Evolutionary conservation across 179 eudicot genomes (phyloP), one percentile per base, ranked within the genome.

Genomic region (Camellia oleifera): DNA sequence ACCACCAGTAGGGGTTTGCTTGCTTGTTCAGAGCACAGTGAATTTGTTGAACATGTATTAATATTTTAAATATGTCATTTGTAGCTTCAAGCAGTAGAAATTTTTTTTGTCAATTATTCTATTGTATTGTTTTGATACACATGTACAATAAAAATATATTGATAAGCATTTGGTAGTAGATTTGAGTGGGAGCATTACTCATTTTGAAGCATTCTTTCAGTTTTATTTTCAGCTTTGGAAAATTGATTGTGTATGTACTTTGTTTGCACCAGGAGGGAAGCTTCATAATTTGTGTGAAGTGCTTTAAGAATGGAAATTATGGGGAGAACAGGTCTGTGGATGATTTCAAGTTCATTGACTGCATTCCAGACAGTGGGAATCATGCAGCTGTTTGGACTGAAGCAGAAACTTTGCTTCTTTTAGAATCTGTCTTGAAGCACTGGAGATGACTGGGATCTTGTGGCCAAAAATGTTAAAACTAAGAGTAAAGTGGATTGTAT

Each of bases 401-500:
- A 82, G 85, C 93, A 74, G 99, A 95, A 88, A 94, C 95, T 77
- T 81, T 91, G 44, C 94, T 92, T 79, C 97, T 95, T 79, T 79
- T 95, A 82, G 98, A 95, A 85, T 89, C 97, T 77, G 92, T 95
- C 61, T 81, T 92, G 84, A 94, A 90, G 87, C 92, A 95, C 45
- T n/a, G 98, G 97, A 81, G 94, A 94, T 84, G 91, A 94, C 80
- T 95, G 98, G 98, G 97, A 94, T 61, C 90, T 94, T 80, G 95
- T 95, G 63, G 92, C 95, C 77, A 90, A 89, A 84, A 82, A 87
- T 87, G 95, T 94, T 58, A 85, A 94, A 79, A 88, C 95, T 18
- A 95, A 92, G 90, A 89, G 87, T 68, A 94, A 92, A 86, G 83
- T 85, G 7, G 95, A 95, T 67, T 95, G 98, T 82, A 94, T 95